phyloP scores from a whole-genome alignment of 257 asterid species.

The Solanum rostratum region DNA sequence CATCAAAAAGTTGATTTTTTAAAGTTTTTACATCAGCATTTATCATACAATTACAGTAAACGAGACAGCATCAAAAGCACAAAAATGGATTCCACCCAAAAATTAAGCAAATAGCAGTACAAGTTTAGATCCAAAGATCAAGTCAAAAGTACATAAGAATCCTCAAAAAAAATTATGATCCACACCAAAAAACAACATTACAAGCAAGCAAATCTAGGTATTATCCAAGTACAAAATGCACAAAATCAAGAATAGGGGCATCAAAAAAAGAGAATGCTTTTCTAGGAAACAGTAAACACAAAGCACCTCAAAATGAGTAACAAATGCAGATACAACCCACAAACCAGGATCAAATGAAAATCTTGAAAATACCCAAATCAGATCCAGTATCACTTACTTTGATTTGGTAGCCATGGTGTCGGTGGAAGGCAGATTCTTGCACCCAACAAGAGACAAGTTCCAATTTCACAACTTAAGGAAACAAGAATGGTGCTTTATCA shows the following conservation, averaged over 20 bases:
- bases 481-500: not conserved
- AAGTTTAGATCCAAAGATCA: constrained; percentile 18
- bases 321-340: not conserved
- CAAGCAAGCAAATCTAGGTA: not conserved
- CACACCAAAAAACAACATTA: not conserved
- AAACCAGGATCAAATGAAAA: not conserved
- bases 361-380: constrained; percentile 9
- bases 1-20: not conserved
- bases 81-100: not conserved
- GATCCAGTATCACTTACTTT: constrained; percentile 45
- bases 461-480: not conserved
- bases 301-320: not conserved
- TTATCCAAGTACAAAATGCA: not conserved
- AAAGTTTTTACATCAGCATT: not conserved
- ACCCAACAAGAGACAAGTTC: not conserved
- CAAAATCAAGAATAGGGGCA: not conserved
- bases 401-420: constrained; percentile 66
- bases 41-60: not conserved
- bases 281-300: not conserved
- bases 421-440: not conserved
- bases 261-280: not conserved
- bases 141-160: not conserved
- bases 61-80: not conserved
- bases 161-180: not conserved
- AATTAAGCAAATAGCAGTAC: not conserved